A percentile compares a stretch with the other conserved stretches of the same genome.
These are phyloP conservation scores for Rhizophagus prolifer DNA, from an alignment of 192 early-diverging fungal genomes.

Conservation along the genomic window DNA sequence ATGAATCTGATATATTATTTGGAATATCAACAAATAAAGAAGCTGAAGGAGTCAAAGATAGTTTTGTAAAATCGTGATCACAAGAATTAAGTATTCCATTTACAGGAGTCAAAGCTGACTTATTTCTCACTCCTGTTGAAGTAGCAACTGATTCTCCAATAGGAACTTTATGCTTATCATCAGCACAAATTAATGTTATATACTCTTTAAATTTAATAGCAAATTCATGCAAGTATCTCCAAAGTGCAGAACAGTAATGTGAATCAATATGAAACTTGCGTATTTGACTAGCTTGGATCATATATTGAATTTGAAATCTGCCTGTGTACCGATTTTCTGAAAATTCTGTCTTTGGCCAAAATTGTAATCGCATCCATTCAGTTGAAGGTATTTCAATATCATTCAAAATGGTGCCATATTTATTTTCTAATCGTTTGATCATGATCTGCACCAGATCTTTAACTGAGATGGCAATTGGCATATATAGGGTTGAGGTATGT, in stretches of 20 bases:
- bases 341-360: not conserved
- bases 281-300: not conserved
- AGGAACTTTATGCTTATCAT: not conserved
- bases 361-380: not conserved
- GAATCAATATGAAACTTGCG: not conserved
- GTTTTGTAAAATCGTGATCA: not conserved
- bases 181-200: not conserved
- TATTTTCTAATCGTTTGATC: not conserved
- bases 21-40: not conserved
- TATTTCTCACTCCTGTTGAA: slow-evolving; percentile 2
- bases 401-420: not conserved
- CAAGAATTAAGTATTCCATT: not conserved
- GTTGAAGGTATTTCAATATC: not conserved
- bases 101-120: not conserved
- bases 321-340: not conserved
- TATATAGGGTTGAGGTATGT: too few species aligned
- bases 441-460: not conserved
- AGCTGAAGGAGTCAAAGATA: not conserved
- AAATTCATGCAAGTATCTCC: not conserved
- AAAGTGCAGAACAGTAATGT: not conserved
- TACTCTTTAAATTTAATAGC: slow-evolving; percentile 5
- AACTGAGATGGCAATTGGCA: too few species aligned
- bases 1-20: not conserved
- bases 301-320: not conserved
- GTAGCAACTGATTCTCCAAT: not conserved